These are phyloP conservation scores for Tetrastigma voinierianum DNA, from an alignment of 164 flowering plant genomes.

Conservation along the genomic window DNA sequence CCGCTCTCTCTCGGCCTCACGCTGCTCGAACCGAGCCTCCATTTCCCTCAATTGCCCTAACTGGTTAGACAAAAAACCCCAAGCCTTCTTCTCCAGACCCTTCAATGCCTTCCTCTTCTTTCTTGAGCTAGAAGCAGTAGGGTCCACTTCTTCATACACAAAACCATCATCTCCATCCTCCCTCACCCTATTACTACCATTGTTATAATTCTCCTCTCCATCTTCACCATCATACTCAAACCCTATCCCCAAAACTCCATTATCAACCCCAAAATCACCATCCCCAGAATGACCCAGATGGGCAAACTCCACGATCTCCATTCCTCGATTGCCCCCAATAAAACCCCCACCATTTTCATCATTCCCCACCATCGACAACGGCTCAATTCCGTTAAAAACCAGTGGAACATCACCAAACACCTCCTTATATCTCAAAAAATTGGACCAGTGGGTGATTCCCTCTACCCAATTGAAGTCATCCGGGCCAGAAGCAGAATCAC, in stretches of 20 bases:
- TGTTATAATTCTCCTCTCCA: slow-evolving; percentile 40
- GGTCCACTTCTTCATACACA: slow-evolving; percentile 50
- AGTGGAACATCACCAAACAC: slow-evolving; percentile 80
- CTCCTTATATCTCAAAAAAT: slow-evolving; percentile 79
- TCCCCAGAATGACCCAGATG: slow-evolving; percentile 37
- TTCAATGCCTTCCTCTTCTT: slow-evolving; percentile 57
- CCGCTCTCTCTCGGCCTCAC: slow-evolving; percentile 59
- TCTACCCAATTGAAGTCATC: slow-evolving; percentile 86
- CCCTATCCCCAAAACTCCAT: slow-evolving; percentile 64
- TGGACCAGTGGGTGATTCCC: slow-evolving; percentile 82
- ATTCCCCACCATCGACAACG: slow-evolving; percentile 18
- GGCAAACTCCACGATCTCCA: slow-evolving; percentile 42
- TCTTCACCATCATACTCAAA: slow-evolving; percentile 71
- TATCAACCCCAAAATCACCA: slow-evolving; percentile 56
- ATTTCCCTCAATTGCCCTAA: slow-evolving; percentile 57
- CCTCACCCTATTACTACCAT: slow-evolving; percentile 25
- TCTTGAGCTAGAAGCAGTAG: slow-evolving; percentile 31
- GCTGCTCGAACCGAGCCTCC: slow-evolving; percentile 61
- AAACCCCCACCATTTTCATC: slow-evolving; percentile 31
- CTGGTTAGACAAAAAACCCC: slow-evolving; percentile 52
- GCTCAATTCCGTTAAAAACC: slow-evolving; percentile 25
- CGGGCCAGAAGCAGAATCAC: slow-evolving; percentile 16
- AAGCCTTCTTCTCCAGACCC: slow-evolving; percentile 46
- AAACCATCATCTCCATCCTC: slow-evolving; percentile 57
- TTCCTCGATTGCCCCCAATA: slow-evolving; percentile 23